phyloP scores from a whole-genome alignment of 805 yeast genomes.

The Diddensiella santjacobensis region DNA sequence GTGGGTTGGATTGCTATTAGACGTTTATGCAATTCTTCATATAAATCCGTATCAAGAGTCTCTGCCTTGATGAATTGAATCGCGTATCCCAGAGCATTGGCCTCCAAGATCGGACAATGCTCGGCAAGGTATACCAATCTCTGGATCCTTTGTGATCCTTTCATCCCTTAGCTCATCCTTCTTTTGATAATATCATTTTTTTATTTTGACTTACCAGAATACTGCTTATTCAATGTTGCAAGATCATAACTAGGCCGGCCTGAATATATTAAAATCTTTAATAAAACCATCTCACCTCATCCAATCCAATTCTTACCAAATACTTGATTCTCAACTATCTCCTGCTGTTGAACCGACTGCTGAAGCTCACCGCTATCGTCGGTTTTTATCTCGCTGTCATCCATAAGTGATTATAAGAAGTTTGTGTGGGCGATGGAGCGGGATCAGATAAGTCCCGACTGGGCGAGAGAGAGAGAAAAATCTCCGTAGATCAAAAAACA shows the following conservation, averaged over 20 bases:
- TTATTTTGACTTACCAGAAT: background rate
- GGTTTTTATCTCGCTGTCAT: background rate
- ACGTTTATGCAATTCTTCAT: background rate
- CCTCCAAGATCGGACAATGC: background rate
- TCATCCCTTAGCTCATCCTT: too few species aligned
- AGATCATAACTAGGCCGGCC: constrained; percentile 1
- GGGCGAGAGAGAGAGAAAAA: too few species aligned
- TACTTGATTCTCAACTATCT: too few species aligned
- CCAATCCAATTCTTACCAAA: background rate
- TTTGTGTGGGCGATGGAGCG: too few species aligned
- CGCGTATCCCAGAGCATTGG: background rate
- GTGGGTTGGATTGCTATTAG: background rate
- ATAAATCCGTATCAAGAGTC: background rate
- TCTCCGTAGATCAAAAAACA: too few species aligned
- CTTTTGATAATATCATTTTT: too few species aligned
- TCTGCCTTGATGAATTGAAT: background rate
- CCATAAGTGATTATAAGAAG: too few species aligned
- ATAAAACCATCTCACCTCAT: background rate
- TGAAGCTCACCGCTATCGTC: background rate
- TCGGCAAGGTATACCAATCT: background rate
- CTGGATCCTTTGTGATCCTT: background rate
- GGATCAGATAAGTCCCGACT: too few species aligned
- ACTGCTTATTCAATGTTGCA: background rate
- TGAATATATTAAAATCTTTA: background rate
- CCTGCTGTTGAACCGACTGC: too few species aligned